phyloP scores from a whole-genome alignment of 306 rosid genomes.

The Macrotyloma uniflorum region DNA sequence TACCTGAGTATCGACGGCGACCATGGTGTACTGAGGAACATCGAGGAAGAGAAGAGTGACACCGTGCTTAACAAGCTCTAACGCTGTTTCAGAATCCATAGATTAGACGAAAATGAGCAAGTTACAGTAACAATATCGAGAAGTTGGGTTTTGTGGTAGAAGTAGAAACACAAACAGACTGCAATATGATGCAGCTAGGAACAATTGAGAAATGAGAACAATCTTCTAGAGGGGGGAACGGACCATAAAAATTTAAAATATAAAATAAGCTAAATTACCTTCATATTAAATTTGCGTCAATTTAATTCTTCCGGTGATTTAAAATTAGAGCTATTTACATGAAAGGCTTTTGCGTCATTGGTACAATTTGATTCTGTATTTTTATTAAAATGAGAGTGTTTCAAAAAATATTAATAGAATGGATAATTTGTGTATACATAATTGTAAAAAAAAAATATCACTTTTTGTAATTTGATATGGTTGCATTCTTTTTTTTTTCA shows the following conservation, averaged over 20 bases:
- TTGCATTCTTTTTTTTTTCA: no score
- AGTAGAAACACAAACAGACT: background rate
- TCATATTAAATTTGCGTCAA: no score
- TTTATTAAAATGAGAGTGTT: no score
- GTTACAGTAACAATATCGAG: background rate
- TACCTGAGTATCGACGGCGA: slow-evolving; percentile 90
- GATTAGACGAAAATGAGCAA: background rate
- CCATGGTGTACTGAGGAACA: slow-evolving; percentile 78
- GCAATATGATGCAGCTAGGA: background rate
- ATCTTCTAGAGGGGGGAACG: background rate
- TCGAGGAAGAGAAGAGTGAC: slow-evolving; percentile 77
- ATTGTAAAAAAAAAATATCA: no score
- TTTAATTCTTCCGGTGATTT: no score
- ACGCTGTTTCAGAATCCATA: slow-evolving; percentile 72
- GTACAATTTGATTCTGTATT: no score
- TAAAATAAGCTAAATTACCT: no score
- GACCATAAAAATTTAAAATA: background rate
- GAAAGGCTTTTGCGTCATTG: no score
- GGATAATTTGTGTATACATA: no score
- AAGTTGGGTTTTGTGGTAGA: background rate
- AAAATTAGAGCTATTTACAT: no score
- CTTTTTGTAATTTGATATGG: no score
- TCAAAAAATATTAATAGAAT: no score
- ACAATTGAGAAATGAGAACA: background rate
- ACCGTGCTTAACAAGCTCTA: slow-evolving; percentile 74